Percentiles rank a stretch among this genome's conserved stretches.
Evolutionary conservation across 2,329 filamentous ascomycete species (phyloP).

Genomic region (Fusarium piperis): DNA sequence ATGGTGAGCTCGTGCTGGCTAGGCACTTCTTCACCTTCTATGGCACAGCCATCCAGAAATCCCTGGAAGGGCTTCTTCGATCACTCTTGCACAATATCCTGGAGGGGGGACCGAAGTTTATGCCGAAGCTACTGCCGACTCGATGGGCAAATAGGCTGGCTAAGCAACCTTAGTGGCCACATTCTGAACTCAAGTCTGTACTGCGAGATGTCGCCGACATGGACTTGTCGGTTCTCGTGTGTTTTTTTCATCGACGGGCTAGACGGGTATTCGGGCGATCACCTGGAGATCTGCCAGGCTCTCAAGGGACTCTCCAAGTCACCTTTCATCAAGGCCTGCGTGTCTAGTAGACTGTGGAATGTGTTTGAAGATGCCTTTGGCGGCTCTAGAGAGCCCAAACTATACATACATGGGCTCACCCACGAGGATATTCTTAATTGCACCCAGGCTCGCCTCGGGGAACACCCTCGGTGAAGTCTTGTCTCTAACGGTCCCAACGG

Average conservation of each 20-base stretch:
- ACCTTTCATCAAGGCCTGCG: constrained; percentile 21
- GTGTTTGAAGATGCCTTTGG: constrained; percentile 12
- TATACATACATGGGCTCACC: constrained; percentile 27
- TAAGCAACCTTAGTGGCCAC: not conserved
- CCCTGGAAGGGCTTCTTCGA: constrained; percentile 3
- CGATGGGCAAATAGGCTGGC: not conserved
- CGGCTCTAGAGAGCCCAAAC: not conserved
- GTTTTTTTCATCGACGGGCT: constrained; percentile 35
- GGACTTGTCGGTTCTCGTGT: not conserved
- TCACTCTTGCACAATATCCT: constrained; percentile 24
- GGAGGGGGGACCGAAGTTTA: not conserved
- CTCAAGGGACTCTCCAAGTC: constrained; percentile 5
- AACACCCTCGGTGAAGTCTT: not conserved
- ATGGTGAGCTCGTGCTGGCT: not conserved
- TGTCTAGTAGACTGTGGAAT: constrained; percentile 22
- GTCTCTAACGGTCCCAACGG: not conserved
- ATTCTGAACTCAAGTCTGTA: not conserved
- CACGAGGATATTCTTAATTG: constrained; percentile 19
- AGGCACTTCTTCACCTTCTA: constrained; percentile 10
- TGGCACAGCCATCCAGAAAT: constrained; percentile 1
- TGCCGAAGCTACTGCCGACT: not conserved
- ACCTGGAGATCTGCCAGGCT: constrained; percentile 2
- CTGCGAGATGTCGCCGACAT: not conserved
- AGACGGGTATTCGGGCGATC: constrained; percentile 26
- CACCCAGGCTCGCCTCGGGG: not conserved